Evolutionary conservation across 768 basidiomycete genomes (phyloP), one percentile per base, ranked within the genome.

Genomic region (Mycena rebaudengoi): DNA sequence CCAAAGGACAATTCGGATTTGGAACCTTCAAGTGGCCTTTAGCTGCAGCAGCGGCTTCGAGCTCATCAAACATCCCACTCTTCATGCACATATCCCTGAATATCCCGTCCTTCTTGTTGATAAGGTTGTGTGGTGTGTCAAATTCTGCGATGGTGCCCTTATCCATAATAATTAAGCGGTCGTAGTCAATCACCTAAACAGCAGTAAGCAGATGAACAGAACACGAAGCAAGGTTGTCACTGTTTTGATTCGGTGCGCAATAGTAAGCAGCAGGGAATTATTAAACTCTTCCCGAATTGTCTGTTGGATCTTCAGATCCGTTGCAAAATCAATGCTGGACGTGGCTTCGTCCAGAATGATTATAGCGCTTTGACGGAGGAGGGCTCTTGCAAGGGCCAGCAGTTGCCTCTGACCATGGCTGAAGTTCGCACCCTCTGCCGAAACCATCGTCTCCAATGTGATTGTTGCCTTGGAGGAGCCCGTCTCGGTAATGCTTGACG

Each of bases 331-430:
- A 59, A 94, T 92, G 69, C 90, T 92, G 57, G 90, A 91, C 14
- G 92, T 94, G 18, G 93, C 93, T 68, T 94, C 92, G 65, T 93
- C 93, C 29, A 94, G 79, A 23, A 95, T 86, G 56, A 94, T 88
- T 67, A 94, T 86, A 18, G 87, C 78, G 71, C 88, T 91, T 7
- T 85, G 84, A 18, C 91, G 81, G 32, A 94, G 79, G 20, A 94
- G 80, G 0, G 93, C 92, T 10, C 91, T 84, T 0, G 93, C 93
- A 89, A 95, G 90, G 1, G 92, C 89, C 55, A 95, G 91, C 21
- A 95, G 77, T 70, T 98, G 96, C 7, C 94, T 75, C 72, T 98
- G 95, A 16, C 96, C 96, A 60, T 94, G 92, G 1, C 92, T 95
- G 76, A 97, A 96, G 79, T 98, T 97, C 37, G 87, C 82, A 0